Evolutionary conservation across 2,329 filamentous ascomycete species (phyloP), one percentile per base, ranked within the genome.

Genomic region (Metarhizium rileyi): DNA sequence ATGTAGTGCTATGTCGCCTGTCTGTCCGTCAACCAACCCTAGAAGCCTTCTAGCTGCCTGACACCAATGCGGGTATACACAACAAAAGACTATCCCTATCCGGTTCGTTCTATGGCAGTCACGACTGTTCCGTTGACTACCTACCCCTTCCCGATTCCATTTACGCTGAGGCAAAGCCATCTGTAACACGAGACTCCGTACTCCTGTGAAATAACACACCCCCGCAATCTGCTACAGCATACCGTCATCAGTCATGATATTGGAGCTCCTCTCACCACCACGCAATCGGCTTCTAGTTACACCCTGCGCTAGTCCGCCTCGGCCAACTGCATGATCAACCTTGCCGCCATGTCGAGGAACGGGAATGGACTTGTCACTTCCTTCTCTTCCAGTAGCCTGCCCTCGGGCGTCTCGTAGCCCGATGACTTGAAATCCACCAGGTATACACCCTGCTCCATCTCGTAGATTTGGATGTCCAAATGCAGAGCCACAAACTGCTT

Each of bases 351-450:
- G 69, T 97, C 91, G 61, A 97, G 75, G 70, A 96, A 97, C 4
- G 93, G 91, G 67, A 95, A 97, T 26, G 93, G 90, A 64, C 87
- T 94, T 42, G 89, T 91, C 55, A 95, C 89, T 61, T 95, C 87
- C 76, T 97, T 97, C 70, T 96, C 90, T 60, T 93, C 89, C 46
- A 90, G 72, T 46, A 85, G 72, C 56, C 84, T 81, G 45, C 91
- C 84, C 49, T 93, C 75, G 12, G 73, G 62, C 44, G 78, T 88
- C 70, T 98, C 93, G 69, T 98, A 98, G 20, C 93, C 93, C 14
- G 93, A 90, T 66, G 91, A 97, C 66, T 96, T 97, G 75, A 98
- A 98, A 66, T 98, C 93, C 45, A 98, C 93, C 54, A 98, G 84
- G 67, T 91, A 97, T 56, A 93, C 91, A 49, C 87, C 86, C 51